Evolutionary conservation across 2,329 filamentous ascomycete species (phyloP), one percentile per base, ranked within the genome.

Genomic region (Diaporthe vexans): DNA sequence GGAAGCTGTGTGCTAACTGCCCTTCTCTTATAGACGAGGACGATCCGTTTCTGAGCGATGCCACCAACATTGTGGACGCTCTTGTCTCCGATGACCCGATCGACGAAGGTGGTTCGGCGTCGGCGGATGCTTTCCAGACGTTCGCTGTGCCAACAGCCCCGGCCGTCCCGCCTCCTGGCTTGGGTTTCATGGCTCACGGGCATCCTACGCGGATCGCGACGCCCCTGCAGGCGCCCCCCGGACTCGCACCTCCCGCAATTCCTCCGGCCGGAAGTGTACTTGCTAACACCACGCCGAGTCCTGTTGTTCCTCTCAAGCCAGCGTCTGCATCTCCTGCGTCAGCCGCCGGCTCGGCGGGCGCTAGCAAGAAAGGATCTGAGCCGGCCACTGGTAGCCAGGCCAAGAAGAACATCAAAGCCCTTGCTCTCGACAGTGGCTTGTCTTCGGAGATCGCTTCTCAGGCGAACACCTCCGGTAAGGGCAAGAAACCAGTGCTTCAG

Each of bases 41-140:
- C 67, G 82, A 91, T n/a, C 85, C 86, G 74, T 89, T 88, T 15
- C 84, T 92, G 59, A 90, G 92, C 76, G 91, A 92, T 77, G 91
- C 88, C 17, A 88, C 86, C 3, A 86, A 86, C 57, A 91, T 89
- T n/a, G 90, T 94, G 54, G 92, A 94, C 80, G 91, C 91, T 4
- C 84, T 94, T 5, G 92, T 94, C 17, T 90, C 91, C 29, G 92
- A 94, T 79, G 84, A 89, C n/a, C 79, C 81, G 10, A 73, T 78
- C 24, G 78, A 77, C 17, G 74, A 76, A 5, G 37, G 26, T 15
- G 19, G 63, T 17, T 48, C 68, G 24, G 26, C 51, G 13, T 37
- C 70, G 37, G 56, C 8, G 24, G 67, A 58, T 21, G 56, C 68
- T 2, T 58, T 72, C 57, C 57, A 69, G 10, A 40, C 35, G 8